Evolutionary conservation across 192 early-diverging fungal genomes (phyloP).

Genomic region (Coemansia asiatica): DNA sequence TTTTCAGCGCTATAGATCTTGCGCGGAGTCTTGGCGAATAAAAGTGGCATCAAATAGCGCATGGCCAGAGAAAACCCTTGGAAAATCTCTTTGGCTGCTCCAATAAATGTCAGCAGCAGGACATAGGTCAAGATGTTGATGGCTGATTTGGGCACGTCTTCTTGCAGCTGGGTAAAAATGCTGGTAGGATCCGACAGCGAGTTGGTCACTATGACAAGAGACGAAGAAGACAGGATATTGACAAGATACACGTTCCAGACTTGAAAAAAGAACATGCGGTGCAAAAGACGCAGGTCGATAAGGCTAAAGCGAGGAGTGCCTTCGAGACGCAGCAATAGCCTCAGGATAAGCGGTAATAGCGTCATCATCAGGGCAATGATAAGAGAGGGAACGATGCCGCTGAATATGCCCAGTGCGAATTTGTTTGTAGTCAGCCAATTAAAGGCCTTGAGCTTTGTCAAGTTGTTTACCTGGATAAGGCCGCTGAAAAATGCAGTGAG

Average conservation of each 20-base stretch:
- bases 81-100: slow-evolving; percentile 65
- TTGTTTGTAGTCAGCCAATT: slow-evolving; percentile 19
- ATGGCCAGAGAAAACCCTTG: slow-evolving; percentile 69
- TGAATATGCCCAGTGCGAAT: slow-evolving; percentile 55
- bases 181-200: slow-evolving; percentile 24
- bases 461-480: slow-evolving; percentile 56
- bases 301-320: slow-evolving; percentile 60
- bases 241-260: slow-evolving; percentile 80
- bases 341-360: slow-evolving; percentile 67
- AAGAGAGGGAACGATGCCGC: slow-evolving; percentile 76
- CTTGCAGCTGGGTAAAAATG: slow-evolving; percentile 56
- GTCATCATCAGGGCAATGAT: slow-evolving; percentile 69
- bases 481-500: slow-evolving; percentile 63
- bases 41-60: slow-evolving; percentile 54
- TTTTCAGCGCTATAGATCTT: slow-evolving; percentile 57
- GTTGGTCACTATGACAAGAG: slow-evolving; percentile 47
- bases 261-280: slow-evolving; percentile 78
- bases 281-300: slow-evolving; percentile 63
- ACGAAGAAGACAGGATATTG: slow-evolving; percentile 68
- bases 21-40: slow-evolving; percentile 77
- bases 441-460: slow-evolving; percentile 60
- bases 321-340: slow-evolving; percentile 60
- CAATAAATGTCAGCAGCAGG: slow-evolving; percentile 68
- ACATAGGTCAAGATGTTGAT: slow-evolving; percentile 87
- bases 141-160: slow-evolving; percentile 70